Conservation (phyloP, 106 monocot species). For the Posidonia australis region DNA sequence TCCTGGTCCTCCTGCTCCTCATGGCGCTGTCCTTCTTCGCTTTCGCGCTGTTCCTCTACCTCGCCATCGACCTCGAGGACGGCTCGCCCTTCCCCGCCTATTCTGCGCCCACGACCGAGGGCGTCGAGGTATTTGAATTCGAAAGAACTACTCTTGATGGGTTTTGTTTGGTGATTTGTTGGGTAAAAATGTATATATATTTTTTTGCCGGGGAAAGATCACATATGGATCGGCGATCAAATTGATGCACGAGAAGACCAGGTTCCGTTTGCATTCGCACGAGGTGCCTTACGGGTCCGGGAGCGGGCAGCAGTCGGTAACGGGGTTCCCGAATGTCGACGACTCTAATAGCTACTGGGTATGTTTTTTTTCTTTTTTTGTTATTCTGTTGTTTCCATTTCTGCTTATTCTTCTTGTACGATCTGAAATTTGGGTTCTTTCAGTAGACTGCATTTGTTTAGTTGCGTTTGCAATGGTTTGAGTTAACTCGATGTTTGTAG, state of each 20-base stretch:
- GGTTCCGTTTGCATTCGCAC: slow-evolving; percentile 71
- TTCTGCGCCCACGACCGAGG: slow-evolving; percentile 23
- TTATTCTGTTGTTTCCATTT: background rate
- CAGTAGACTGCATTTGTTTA: too few relatives aligned
- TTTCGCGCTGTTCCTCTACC: slow-evolving; percentile 46
- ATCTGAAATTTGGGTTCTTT: background rate
- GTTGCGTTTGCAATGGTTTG: too few relatives aligned
- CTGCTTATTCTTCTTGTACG: too few relatives aligned
- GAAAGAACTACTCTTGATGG: background rate
- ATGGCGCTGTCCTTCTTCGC: slow-evolving; percentile 51
- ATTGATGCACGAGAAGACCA: slow-evolving; percentile 84
- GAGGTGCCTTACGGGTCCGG: slow-evolving; percentile 83
- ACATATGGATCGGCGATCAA: slow-evolving; percentile 63
- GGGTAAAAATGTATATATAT: background rate
- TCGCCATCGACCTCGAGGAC: slow-evolving; percentile 32
- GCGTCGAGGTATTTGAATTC: slow-evolving; percentile 35
- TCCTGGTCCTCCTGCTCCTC: slow-evolving; percentile 35
- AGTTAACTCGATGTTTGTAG: too few relatives aligned
- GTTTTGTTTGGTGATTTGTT: background rate
- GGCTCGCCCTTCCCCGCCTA: slow-evolving; percentile 28
- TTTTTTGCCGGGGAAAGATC: slow-evolving; percentile 28
- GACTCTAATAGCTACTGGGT: slow-evolving; percentile 95
- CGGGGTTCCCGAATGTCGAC: slow-evolving; percentile 62
- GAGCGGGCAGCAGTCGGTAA: slow-evolving; percentile 85
- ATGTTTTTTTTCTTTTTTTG: background rate